A percentile compares a stretch with the other conserved stretches of the same genome.
phyloP scores from a whole-genome alignment of 75 land plant genomes.

The Larix kaempferi region DNA sequence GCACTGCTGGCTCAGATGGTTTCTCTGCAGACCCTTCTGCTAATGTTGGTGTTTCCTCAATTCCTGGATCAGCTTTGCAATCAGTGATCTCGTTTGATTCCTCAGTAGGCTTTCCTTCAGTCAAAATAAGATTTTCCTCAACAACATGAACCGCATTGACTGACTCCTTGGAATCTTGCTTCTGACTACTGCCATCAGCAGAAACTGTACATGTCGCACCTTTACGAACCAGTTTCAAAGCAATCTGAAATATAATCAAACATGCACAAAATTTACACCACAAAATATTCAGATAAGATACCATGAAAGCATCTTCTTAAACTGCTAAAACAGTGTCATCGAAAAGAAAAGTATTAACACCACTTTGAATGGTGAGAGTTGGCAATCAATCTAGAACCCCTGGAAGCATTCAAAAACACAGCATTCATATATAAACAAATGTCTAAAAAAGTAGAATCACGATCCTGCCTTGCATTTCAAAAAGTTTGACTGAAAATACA shows the following conservation, averaged over 20 bases:
- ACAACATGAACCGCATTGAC: neutral
- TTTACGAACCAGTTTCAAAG: constrained; percentile 81
- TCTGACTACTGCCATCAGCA: constrained; percentile 14
- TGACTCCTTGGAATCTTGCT: constrained; percentile 12
- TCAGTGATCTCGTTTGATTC: neutral
- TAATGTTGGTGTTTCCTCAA: neutral
- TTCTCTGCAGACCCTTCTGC: neutral
- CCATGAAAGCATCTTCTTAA: too few species aligned
- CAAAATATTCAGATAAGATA: neutral
- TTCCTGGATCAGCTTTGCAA: neutral
- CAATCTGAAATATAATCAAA: constrained; percentile 57
- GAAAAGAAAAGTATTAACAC: too few species aligned
- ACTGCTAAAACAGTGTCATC: too few species aligned
- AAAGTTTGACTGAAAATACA: neutral
- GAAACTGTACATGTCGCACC: constrained; percentile 26
- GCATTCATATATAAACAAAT: neutral
- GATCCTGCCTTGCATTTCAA: neutral
- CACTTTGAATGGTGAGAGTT: too few species aligned
- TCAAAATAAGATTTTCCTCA: neutral
- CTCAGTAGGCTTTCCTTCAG: neutral
- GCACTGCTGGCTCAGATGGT: neutral
- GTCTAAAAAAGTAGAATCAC: neutral
- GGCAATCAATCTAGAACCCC: too few species aligned
- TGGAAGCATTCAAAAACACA: neutral
- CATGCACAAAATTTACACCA: neutral